phyloP scores from a whole-genome alignment of 2,329 filamentous ascomycete genomes.

The Metarhizium guizhouense region DNA sequence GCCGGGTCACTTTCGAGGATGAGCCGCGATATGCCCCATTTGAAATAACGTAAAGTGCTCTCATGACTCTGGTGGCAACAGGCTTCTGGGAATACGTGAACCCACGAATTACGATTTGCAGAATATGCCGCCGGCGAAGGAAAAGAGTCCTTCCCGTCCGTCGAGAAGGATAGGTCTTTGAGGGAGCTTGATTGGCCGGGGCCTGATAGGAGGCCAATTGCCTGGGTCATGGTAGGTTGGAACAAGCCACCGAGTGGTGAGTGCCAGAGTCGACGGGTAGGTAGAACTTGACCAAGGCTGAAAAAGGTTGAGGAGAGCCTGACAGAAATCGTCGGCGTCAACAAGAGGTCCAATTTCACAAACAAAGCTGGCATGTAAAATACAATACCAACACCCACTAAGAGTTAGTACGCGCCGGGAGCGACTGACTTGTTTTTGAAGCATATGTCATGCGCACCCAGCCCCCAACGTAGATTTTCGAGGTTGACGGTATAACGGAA shows the following conservation, averaged over 20 bases:
- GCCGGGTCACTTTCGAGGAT: slow-evolving; percentile 84
- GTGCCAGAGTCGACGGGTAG: slow-evolving; percentile 73
- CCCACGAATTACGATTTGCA: slow-evolving; percentile 66
- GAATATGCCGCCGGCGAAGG: slow-evolving; percentile 63
- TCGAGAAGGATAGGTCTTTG: slow-evolving; percentile 46
- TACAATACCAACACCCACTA: not conserved
- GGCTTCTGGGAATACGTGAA: slow-evolving; percentile 94
- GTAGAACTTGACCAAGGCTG: slow-evolving; percentile 78
- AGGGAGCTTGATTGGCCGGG: slow-evolving; percentile 39
- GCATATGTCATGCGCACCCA: slow-evolving; percentile 93
- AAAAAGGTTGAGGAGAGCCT: slow-evolving; percentile 74
- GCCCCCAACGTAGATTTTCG: slow-evolving; percentile 73
- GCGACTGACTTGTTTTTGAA: slow-evolving; percentile 68
- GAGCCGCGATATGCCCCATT: slow-evolving; percentile 88
- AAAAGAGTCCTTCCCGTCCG: slow-evolving; percentile 57
- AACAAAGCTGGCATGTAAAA: not conserved
- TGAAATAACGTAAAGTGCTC: slow-evolving; percentile 87
- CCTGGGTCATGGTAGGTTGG: slow-evolving; percentile 80
- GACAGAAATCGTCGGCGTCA: slow-evolving; percentile 5
- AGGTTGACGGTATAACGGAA: slow-evolving; percentile 62
- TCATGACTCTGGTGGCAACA: slow-evolving; percentile 81
- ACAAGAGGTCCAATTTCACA: not conserved
- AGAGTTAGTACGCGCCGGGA: not conserved
- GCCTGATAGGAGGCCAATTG: slow-evolving; percentile 70
- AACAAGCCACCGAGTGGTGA: slow-evolving; percentile 77